Base-by-base conservation (phyloP, 2,329 filamentous ascomycete species). In the Fusarium nodosum region DNA sequence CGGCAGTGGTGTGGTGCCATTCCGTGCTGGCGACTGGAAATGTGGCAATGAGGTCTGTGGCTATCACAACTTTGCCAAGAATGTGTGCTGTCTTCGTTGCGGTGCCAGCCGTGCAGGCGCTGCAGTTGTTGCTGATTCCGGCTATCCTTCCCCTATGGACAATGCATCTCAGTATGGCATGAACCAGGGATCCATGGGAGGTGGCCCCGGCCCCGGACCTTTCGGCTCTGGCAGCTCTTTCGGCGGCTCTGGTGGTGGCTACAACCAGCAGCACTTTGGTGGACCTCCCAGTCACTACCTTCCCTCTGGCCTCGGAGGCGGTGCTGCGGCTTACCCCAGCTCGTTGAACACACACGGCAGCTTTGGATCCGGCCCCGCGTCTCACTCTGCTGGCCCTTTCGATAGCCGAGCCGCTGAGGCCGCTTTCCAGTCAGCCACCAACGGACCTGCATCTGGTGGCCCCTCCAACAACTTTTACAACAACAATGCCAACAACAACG, bases 61-160 rank as follows among this genome's bases (percentile, higher is more conserved):
- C 61, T 99, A 99, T 81, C 96, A 99, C 85, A 99, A 99, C 84
- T 99, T 99, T 78, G 96, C 96, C 66, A 99, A 99, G 88, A 99
- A 99, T 76, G 95, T 98, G 60, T 97, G 93, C 82, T 99, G 96
- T 81, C 88, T 99, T 68, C 93, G 96, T 64, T 99, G 96, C 78
- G 96, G 96, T 79, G 96, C 95, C 55, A 97, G 94, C 79, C 93
- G 96, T 74, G 95, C 95, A 65, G 93, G 93, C 68, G 96, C 96
- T 62, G 94, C 95, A 18, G 93, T 99, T 52, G 93, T 98, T 60
- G 95, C 95, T 31, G 96, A 98, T 79, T 95, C 94, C 39, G 93
- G 93, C 44, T 97, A 96, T 81, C 91, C 93, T 16, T 94, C 93
- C 13, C 91, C 93, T 22, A 97, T 97, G 91, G 94, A 97, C 67